Base-by-base conservation (phyloP, 169 alveolate genomes). In the Plasmodium fragile region DNA sequence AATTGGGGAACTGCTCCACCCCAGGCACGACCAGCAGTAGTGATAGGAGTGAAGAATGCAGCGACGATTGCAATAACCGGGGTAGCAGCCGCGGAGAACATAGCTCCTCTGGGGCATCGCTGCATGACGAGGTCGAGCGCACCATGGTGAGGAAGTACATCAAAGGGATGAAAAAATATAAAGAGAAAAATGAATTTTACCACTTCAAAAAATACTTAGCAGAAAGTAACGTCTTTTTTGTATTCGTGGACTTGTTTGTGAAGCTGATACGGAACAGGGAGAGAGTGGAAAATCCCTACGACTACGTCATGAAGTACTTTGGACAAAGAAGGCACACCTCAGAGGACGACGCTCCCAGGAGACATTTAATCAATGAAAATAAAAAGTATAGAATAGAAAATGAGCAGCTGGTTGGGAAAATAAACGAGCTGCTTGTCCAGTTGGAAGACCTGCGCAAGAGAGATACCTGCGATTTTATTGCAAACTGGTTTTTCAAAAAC, bases 181-280 rank as follows among this genome's bases (percentile, higher is more conserved):
- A 89, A 79, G 90, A 89, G 25, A 79, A 72, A 25, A 25, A 89
- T 55, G 36, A 79, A 13, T 25, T 78, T 22, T 89, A 79, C 72
- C 78, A 78, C 4, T 89, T 89, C 49, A 39, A 45, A 45, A 89
- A 89, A 18, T 89, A 89, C 49, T 7, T 89, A 65, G 81, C 71
- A 16, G 94, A 89, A 49, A 70, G 39, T 30, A 79, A 89, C 34
- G 49, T 89, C 25, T 89, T 89, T 65, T 43, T 43, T 72, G 34
- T 78, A 7, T 79, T 89, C 71, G 82, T 79, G 22, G 73, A 89
- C 30, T 25, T 79, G 53, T 89, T 89, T 55, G 32, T 79, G 55
- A 18, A 89, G 39, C 43, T 89, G 81, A 59, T 89, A 65, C 80
- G 82, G 34, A 89, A 89, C 75, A 89, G 81, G 59, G 72, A 65